Percentiles rank a stretch among this genome's conserved stretches.
Evolutionary conservation across 768 basidiomycete genomes (phyloP).

Genomic region (Kwoniella mangroviensis): DNA sequence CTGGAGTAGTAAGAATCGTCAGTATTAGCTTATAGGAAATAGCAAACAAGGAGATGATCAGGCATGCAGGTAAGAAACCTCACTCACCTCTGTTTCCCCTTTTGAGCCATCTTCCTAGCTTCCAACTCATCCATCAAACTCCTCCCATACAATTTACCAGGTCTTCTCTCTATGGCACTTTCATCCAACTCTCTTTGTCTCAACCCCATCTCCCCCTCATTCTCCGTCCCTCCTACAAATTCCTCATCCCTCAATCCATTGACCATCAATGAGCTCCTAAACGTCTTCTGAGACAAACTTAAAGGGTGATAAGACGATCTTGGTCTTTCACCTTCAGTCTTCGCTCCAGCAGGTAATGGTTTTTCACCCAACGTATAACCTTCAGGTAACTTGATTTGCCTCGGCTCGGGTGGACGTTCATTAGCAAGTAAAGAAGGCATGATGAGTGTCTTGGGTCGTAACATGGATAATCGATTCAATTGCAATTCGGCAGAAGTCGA

Average conservation of each 20-base stretch:
- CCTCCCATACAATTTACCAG: slow-evolving; percentile 64
- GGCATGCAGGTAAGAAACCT: slow-evolving; percentile 13
- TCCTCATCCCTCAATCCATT: slow-evolving; percentile 70
- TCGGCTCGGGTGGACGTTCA: slow-evolving; percentile 40
- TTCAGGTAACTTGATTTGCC: slow-evolving; percentile 47
- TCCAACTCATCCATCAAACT: slow-evolving; percentile 91
- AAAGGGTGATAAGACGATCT: slow-evolving; percentile 32
- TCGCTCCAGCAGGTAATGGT: slow-evolving; percentile 76
- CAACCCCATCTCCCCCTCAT: slow-evolving; percentile 68
- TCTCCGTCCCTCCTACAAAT: slow-evolving; percentile 70
- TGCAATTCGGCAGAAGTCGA: slow-evolving; percentile 1
- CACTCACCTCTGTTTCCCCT: slow-evolving; percentile 77
- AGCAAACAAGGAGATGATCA: slow-evolving; percentile 9
- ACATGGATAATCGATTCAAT: slow-evolving; percentile 63
- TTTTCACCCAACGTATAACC: slow-evolving; percentile 69
- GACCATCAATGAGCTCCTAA: slow-evolving; percentile 76
- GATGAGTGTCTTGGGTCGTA: slow-evolving; percentile 88
- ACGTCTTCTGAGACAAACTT: slow-evolving; percentile 81
- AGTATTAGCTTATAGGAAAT: background rate
- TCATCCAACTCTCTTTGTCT: slow-evolving; percentile 49
- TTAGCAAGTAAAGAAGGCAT: slow-evolving; percentile 88
- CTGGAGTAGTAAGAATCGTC: slow-evolving; percentile 59
- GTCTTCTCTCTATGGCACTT: slow-evolving; percentile 52
- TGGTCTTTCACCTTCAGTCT: slow-evolving; percentile 57
- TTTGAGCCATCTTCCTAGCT: slow-evolving; percentile 77